Conservation (phyloP, 495 filamentous ascomycete species). For the Hypoxylon subgilvum region DNA sequence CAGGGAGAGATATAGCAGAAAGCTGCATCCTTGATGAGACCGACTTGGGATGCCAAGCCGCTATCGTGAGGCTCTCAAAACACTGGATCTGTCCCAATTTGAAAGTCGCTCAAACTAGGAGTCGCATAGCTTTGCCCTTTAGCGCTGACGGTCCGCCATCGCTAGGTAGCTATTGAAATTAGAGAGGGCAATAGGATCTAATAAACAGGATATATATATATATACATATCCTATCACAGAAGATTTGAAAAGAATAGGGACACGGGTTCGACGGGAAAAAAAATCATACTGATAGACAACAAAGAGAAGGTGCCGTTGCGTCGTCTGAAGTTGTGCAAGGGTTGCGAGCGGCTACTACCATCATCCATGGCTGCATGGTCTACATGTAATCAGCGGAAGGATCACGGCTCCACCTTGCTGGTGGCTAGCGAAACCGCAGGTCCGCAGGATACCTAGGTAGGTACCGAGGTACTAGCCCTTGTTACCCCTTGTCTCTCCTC, state of each 20-base stretch:
- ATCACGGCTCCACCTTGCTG: slow-evolving; percentile 11
- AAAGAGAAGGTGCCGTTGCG: slow-evolving; percentile 2
- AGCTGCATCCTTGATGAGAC: too few species aligned
- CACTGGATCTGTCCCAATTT: neutral
- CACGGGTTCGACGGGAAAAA: too few species aligned
- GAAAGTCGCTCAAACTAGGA: neutral
- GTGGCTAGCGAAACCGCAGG: slow-evolving; percentile 33
- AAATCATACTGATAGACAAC: too few species aligned
- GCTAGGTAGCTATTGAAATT: too few species aligned
- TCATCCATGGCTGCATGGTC: too few species aligned
- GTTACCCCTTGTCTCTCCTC: slow-evolving; percentile 3
- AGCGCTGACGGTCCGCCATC: too few species aligned
- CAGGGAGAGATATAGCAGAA: slow-evolving; percentile 9
- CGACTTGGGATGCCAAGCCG: too few species aligned
- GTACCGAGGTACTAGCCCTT: too few species aligned
- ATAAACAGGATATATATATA: too few species aligned
- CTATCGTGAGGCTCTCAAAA: slow-evolving; percentile 29
- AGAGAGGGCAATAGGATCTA: too few species aligned
- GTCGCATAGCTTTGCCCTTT: neutral
- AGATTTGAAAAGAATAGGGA: too few species aligned
- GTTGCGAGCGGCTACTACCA: slow-evolving; percentile 24
- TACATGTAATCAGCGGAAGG: slow-evolving; percentile 16
- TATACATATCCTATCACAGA: too few species aligned
- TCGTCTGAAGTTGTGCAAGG: slow-evolving; percentile 23
- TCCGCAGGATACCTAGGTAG: neutral